Conservation (phyloP, 116 monocot species). For the Posidonia oceanica region DNA sequence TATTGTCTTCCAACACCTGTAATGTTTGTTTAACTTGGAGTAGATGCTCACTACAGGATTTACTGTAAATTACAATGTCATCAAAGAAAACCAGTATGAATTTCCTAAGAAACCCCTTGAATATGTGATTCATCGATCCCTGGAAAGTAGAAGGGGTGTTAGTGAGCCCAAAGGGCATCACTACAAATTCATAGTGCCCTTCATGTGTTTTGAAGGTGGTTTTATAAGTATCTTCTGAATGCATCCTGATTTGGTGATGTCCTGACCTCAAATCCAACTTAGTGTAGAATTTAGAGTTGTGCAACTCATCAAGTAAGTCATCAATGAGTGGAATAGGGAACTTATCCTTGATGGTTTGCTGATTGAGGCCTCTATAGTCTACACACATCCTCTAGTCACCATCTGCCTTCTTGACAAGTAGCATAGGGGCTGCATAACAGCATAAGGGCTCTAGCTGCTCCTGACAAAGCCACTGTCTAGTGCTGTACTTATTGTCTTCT, state of each 20-base stretch:
- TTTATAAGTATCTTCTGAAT: background rate
- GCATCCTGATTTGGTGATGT: background rate
- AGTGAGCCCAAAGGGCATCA: background rate
- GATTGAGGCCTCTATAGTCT: background rate
- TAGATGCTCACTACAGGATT: no score
- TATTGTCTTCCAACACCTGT: background rate
- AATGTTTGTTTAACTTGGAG: background rate
- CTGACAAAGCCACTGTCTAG: background rate
- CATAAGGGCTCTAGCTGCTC: background rate
- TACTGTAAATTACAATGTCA: background rate
- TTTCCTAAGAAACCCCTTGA: background rate
- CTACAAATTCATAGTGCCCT: background rate
- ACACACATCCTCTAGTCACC: conserved; percentile 2
- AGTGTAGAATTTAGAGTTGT: background rate
- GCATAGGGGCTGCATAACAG: background rate
- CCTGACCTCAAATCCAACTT: background rate
- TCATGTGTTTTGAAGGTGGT: background rate
- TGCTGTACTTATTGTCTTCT: no score
- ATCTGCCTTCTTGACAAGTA: background rate
- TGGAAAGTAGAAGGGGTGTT: background rate
- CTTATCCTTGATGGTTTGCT: background rate
- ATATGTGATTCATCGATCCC: background rate
- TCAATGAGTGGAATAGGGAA: background rate
- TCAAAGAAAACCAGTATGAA: background rate
- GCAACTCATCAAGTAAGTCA: background rate